Evolutionary conservation across 768 basidiomycete species (phyloP).

Genomic region (Gymnopilus junonius): DNA sequence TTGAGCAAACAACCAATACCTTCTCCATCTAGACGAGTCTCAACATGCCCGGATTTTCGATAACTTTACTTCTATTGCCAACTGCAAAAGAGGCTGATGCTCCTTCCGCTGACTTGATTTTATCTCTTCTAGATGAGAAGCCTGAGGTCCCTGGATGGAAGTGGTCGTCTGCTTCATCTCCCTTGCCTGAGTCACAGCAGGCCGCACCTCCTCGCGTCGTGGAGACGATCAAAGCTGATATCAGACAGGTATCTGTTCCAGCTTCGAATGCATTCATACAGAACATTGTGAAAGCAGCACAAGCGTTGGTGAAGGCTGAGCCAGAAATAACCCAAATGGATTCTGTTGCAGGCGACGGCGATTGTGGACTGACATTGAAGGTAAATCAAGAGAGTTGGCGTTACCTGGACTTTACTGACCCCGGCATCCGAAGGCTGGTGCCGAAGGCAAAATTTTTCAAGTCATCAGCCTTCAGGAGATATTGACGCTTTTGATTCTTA

Average conservation of each 20-base stretch:
- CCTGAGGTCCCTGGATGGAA: slow-evolving; percentile 84
- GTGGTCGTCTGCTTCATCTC: slow-evolving; percentile 61
- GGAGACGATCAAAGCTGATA: slow-evolving; percentile 1
- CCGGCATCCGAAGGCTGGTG: slow-evolving; percentile 58
- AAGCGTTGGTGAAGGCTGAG: slow-evolving; percentile 75
- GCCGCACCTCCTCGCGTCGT: slow-evolving; percentile 5
- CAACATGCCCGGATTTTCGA: slow-evolving; percentile 92
- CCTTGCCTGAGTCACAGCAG: slow-evolving; percentile 29
- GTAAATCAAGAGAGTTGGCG: slow-evolving; percentile 20
- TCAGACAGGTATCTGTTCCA: slow-evolving; percentile 16
- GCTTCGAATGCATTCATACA: slow-evolving; percentile 56
- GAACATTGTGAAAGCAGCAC: slow-evolving; percentile 62
- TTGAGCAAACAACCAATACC: not conserved
- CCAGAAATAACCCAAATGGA: slow-evolving; percentile 93
- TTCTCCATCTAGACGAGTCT: slow-evolving; percentile 67
- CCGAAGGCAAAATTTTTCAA: slow-evolving; percentile 50
- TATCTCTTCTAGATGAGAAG: slow-evolving; percentile 72
- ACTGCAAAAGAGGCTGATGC: slow-evolving; percentile 39
- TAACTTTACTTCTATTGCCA: slow-evolving; percentile 82
- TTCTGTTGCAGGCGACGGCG: slow-evolving; percentile 89
- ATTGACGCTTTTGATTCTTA: slow-evolving; percentile 24
- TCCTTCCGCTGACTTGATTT: slow-evolving; percentile 46
- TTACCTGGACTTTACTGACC: not conserved
- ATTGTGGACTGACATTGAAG: slow-evolving; percentile 59
- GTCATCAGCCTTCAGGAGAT: not conserved